phyloP scores from a whole-genome alignment of 352 stramenopile species.

The Phytophthora litchii region DNA sequence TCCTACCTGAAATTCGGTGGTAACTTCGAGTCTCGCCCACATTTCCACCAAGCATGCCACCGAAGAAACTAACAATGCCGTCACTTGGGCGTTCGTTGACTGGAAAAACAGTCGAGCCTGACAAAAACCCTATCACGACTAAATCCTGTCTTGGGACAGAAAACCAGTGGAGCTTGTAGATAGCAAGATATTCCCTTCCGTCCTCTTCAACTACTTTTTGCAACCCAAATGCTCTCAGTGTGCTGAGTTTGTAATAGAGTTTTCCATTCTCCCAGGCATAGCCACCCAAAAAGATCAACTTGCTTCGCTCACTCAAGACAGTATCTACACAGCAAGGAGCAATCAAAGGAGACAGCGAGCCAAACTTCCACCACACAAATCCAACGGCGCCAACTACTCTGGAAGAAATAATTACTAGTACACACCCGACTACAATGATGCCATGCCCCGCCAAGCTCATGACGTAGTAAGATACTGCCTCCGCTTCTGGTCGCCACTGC shows the following conservation, averaged over 20 bases:
- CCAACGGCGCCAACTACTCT: conserved; percentile 3
- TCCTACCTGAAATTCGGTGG: conserved; percentile 2
- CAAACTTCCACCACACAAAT: conserved; percentile 6
- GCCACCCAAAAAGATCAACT: conserved; percentile 6
- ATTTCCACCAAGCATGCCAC: conserved; percentile 3
- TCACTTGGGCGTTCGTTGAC: conserved; percentile 7
- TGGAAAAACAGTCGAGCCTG: neutral
- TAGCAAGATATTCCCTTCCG: conserved; percentile 13
- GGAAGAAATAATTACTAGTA: conserved; percentile 2
- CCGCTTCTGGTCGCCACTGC: neutral
- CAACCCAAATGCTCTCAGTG: conserved; percentile 6
- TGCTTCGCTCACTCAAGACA: conserved; percentile 6
- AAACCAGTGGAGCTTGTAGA: conserved; percentile 19
- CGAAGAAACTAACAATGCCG: neutral
- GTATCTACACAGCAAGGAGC: conserved; percentile 5
- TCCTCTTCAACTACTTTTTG: conserved; percentile 6
- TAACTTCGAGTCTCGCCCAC: neutral
- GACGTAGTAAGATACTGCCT: conserved; percentile 19
- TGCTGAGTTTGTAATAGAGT: conserved; percentile 6
- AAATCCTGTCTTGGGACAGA: conserved; percentile 1
- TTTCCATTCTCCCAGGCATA: conserved; percentile 7
- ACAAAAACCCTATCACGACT: conserved; percentile 5
- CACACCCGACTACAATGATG: conserved; percentile 11
- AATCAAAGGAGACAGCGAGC: neutral
- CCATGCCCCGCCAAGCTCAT: conserved; percentile 23